A percentile compares a stretch with the other conserved stretches of the same genome.
Conservation (phyloP, 108 stramenopile genomes). For the Nitzschia inconspicua region DNA sequence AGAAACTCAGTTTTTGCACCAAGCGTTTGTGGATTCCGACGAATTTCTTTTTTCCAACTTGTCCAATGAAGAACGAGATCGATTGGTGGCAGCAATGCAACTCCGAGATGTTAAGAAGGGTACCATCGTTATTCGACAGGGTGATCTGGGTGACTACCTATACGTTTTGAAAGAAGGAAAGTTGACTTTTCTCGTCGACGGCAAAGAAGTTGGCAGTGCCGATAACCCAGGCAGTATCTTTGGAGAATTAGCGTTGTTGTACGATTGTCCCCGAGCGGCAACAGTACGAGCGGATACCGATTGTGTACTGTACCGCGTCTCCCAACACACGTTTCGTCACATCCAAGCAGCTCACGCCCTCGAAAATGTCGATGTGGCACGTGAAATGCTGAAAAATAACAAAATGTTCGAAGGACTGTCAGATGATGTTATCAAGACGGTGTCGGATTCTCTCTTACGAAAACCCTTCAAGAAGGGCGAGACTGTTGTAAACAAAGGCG, state of each 20-base stretch:
- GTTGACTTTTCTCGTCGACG: constrained; percentile 57
- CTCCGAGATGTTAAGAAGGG: constrained; percentile 7
- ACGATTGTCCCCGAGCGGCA: constrained; percentile 88
- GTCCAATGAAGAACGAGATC: not conserved
- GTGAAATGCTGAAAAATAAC: constrained; percentile 40
- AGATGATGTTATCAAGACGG: constrained; percentile 31
- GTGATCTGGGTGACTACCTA: constrained; percentile 64
- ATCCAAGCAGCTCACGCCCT: constrained; percentile 48
- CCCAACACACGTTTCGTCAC: constrained; percentile 60
- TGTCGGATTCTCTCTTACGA: constrained; percentile 46
- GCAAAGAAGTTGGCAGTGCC: constrained; percentile 42
- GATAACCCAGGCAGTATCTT: constrained; percentile 43
- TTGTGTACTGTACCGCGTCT: constrained; percentile 32
- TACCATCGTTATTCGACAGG: constrained; percentile 53
- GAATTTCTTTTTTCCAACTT: not conserved
- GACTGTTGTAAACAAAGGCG: constrained; percentile 56
- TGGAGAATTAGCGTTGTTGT: constrained; percentile 90
- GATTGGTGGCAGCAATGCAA: not conserved
- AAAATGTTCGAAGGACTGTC: constrained; percentile 45
- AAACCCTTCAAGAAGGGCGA: constrained; percentile 45
- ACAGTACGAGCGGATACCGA: constrained; percentile 46
- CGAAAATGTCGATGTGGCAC: not conserved
- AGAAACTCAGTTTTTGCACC: not conserved
- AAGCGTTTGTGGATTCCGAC: not conserved
- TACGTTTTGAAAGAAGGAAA: constrained; percentile 59